Evolutionary conservation across 768 basidiomycete genomes (phyloP).

Genomic region (Trametes cubensis): DNA sequence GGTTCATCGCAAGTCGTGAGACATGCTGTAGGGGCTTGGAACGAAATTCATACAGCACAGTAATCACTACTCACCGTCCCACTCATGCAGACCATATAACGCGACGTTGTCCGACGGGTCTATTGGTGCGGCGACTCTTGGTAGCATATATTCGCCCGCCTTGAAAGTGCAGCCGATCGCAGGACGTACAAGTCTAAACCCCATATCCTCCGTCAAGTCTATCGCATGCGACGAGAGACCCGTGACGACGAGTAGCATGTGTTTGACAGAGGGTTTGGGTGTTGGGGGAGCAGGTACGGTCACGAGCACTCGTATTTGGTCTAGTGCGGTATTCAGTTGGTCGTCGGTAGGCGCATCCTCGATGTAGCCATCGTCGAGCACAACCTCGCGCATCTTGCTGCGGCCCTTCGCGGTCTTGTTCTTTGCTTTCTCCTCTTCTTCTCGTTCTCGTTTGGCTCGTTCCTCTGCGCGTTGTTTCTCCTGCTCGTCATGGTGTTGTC

Average conservation of each 20-base stretch:
- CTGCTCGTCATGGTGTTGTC: conserved; percentile 32
- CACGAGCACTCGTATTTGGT: conserved; percentile 32
- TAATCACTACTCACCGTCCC: conserved; percentile 46
- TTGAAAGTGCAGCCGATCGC: conserved; percentile 49
- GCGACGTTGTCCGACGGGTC: conserved; percentile 32
- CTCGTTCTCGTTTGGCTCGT: conserved; percentile 28
- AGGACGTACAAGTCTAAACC: conserved; percentile 24
- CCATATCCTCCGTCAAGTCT: conserved; percentile 41
- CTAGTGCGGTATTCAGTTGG: conserved; percentile 21
- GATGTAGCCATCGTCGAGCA: conserved; percentile 14
- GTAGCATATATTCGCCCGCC: conserved; percentile 30
- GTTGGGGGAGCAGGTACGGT: conserved; percentile 34
- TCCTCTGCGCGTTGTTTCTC: conserved; percentile 26
- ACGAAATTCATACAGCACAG: not conserved
- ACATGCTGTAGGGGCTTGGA: conserved; percentile 15
- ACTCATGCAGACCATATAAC: conserved; percentile 54
- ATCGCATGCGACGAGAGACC: conserved; percentile 33
- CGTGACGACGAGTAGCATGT: conserved; percentile 56
- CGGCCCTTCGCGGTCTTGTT: conserved; percentile 18
- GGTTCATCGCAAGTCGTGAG: conserved; percentile 27
- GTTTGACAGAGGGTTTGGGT: conserved; percentile 40
- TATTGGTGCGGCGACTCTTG: not conserved
- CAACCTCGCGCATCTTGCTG: conserved; percentile 18
- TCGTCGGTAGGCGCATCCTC: conserved; percentile 14
- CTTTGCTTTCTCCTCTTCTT: conserved; percentile 25